Evolutionary conservation across 345 rosid genomes (phyloP).

Genomic region (Xanthoceras sorbifolium): DNA sequence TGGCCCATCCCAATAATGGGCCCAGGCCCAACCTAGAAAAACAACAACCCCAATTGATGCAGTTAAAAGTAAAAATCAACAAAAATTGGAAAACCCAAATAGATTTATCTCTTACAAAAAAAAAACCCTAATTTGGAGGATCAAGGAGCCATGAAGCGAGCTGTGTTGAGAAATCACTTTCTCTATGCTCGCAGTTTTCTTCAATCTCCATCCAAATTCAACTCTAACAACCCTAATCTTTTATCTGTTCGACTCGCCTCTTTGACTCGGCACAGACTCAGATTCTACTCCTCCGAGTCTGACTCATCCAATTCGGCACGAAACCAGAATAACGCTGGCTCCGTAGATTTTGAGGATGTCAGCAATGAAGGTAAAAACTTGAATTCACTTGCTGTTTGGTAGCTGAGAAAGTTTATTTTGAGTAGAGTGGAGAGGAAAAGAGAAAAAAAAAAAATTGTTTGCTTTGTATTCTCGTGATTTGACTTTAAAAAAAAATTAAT

Average conservation of each 20-base stretch:
- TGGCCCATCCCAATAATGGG: no score
- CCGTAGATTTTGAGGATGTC: slow-evolving; percentile 26
- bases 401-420: background rate
- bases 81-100: no score
- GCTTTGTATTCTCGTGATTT: background rate
- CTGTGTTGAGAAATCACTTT: slow-evolving; percentile 28
- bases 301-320: slow-evolving; percentile 11
- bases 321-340: slow-evolving; percentile 15
- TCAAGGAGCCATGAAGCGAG: slow-evolving; percentile 30
- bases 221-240: slow-evolving; percentile 17
- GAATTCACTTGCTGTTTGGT: background rate
- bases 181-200: slow-evolving; percentile 20
- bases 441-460: background rate
- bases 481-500: background rate
- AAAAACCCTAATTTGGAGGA: background rate
- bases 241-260: background rate
- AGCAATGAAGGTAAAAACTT: slow-evolving; percentile 43
- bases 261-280: slow-evolving; percentile 19
- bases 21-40: no score
- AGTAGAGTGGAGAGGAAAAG: no score
- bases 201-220: slow-evolving; percentile 17
- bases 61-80: no score
- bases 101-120: no score
- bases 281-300: slow-evolving; percentile 40
- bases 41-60: no score